These are phyloP conservation scores for Boletus pseudopeckii DNA, from an alignment of 768 basidiomycete species.

Conservation along the genomic window DNA sequence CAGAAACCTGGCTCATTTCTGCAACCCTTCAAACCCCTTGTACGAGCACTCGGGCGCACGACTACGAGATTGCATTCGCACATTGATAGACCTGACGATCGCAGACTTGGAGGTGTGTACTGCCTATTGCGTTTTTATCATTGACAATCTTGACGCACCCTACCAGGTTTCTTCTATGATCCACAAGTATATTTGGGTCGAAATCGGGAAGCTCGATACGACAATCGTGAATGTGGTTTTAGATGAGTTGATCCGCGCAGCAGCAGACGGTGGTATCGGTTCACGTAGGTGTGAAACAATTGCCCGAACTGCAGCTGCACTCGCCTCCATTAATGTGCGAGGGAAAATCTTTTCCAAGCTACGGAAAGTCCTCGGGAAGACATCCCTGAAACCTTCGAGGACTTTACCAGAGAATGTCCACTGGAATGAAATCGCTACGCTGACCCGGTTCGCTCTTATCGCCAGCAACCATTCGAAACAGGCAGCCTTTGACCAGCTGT, in stretches of 20 bases:
- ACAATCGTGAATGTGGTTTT: constrained; percentile 67
- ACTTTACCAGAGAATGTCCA: constrained; percentile 66
- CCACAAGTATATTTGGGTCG: constrained; percentile 75
- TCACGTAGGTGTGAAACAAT: constrained; percentile 73
- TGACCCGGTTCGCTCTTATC: constrained; percentile 71
- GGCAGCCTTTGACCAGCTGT: constrained; percentile 66
- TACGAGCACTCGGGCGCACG: constrained; percentile 72
- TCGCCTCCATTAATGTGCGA: constrained; percentile 74
- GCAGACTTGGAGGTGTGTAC: constrained; percentile 66
- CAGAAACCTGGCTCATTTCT: constrained; percentile 69
- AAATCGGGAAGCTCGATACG: constrained; percentile 68
- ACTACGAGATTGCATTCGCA: constrained; percentile 78
- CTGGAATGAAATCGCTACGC: constrained; percentile 79
- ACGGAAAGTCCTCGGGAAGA: constrained; percentile 76
- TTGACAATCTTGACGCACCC: constrained; percentile 1
- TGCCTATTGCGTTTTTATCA: not conserved
- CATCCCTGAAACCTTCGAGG: constrained; percentile 59
- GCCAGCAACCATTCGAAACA: constrained; percentile 67
- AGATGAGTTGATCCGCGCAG: constrained; percentile 77
- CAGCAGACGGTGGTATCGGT: constrained; percentile 79
- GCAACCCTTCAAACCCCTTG: constrained; percentile 62
- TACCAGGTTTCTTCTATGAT: constrained; percentile 59
- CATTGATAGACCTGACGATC: constrained; percentile 71
- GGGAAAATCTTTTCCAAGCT: constrained; percentile 76
- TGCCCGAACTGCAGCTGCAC: constrained; percentile 65